These are phyloP conservation scores for Citrullus amarus DNA, from an alignment of 306 rosid species.

Conservation along the genomic window DNA sequence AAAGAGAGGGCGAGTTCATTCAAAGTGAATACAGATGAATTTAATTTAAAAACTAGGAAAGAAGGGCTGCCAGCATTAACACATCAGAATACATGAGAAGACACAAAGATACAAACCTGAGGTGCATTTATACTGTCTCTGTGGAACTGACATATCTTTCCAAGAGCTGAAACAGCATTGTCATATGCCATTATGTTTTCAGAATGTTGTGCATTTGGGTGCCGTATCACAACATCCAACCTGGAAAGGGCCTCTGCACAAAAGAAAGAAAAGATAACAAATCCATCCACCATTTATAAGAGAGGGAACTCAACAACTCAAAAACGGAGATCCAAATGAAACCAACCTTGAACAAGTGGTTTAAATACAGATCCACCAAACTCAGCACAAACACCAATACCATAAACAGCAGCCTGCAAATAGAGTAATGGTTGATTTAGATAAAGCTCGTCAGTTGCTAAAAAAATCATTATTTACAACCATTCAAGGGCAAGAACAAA, in stretches of 20 bases:
- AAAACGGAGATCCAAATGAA: neutral
- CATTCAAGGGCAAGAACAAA: slow-evolving; percentile 18
- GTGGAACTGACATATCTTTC: slow-evolving; percentile 77
- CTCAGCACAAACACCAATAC: slow-evolving; percentile 97
- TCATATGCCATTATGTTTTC: slow-evolving; percentile 94
- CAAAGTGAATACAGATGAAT: neutral
- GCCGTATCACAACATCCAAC: slow-evolving; percentile 79
- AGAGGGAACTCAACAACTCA: neutral
- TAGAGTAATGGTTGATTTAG: neutral
- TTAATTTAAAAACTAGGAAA: neutral
- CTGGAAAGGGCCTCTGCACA: slow-evolving; percentile 88
- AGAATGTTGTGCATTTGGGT: slow-evolving; percentile 64
- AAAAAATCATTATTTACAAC: neutral
- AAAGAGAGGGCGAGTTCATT: neutral
- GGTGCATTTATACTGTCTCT: slow-evolving; percentile 82
- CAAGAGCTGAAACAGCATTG: slow-evolving; percentile 95
- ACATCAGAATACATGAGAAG: neutral
- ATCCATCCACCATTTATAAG: neutral
- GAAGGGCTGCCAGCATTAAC: neutral
- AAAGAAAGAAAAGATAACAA: slow-evolving; percentile 12
- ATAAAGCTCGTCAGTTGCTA: neutral
- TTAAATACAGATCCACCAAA: slow-evolving; percentile 80
- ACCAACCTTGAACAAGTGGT: slow-evolving; percentile 80
- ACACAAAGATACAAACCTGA: slow-evolving; percentile 42
- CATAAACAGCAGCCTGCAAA: slow-evolving; percentile 91